phyloP scores from a whole-genome alignment of 2,329 filamentous ascomycete genomes.

The Cryoendolithus antarcticus region DNA sequence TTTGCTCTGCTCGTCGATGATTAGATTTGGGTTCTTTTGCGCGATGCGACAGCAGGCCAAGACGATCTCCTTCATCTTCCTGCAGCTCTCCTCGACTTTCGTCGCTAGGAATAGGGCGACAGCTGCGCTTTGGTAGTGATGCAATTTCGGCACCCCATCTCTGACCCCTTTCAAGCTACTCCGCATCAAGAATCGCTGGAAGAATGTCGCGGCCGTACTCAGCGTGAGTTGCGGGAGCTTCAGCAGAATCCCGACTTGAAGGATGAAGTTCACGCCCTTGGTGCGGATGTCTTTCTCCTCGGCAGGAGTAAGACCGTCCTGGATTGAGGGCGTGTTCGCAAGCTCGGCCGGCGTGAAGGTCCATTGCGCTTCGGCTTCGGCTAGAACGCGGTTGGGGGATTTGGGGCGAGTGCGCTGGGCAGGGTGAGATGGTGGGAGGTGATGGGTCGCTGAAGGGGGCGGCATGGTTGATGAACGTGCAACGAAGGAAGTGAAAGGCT shows the following conservation, averaged over 20 bases:
- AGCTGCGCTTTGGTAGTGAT: conserved; percentile 79
- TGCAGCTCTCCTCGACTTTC: conserved; percentile 93
- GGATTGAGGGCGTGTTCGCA: conserved; percentile 66
- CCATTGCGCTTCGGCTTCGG: conserved; percentile 62
- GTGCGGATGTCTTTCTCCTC: conserved; percentile 71
- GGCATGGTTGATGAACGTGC: conserved; percentile 6
- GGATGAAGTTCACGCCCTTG: conserved; percentile 94
- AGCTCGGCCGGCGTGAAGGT: conserved; percentile 77
- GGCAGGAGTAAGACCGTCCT: conserved; percentile 64
- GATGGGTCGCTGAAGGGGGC: conserved; percentile 8
- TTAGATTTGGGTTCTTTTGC: conserved; percentile 79
- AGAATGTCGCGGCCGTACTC: conserved; percentile 84
- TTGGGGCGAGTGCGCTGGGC: conserved; percentile 24
- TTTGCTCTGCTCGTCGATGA: conserved; percentile 93
- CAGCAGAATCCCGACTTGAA: conserved; percentile 82
- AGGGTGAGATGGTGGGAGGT: conserved; percentile 28
- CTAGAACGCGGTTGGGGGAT: conserved; percentile 34
- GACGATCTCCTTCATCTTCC: conserved; percentile 90
- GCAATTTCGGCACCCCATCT: conserved; percentile 53
- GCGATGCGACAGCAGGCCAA: conserved; percentile 88
- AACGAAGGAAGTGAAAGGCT: no score
- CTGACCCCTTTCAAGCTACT: conserved; percentile 65
- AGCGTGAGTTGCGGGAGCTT: conserved; percentile 86
- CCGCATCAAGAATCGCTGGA: conserved; percentile 93
- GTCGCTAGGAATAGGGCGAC: conserved; percentile 88